phyloP scores from a whole-genome alignment of 2,329 filamentous ascomycete species.

The Claviceps sp. region DNA sequence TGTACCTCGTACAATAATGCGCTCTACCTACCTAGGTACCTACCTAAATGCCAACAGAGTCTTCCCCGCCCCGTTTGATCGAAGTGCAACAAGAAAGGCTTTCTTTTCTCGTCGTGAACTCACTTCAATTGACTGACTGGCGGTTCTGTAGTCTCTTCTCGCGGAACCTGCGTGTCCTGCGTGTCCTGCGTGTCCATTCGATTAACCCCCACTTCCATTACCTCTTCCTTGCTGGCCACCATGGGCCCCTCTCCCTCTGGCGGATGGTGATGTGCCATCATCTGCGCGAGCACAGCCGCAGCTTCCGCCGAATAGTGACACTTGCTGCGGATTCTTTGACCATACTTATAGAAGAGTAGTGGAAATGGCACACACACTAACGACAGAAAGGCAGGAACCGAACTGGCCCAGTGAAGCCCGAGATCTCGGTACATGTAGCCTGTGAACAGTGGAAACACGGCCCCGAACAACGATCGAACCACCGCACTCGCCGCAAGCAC shows the following conservation, averaged over 20 bases:
- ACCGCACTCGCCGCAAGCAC: conserved; percentile 62
- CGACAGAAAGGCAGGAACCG: conserved; percentile 61
- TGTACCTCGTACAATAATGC: no score
- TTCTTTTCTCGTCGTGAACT: no score
- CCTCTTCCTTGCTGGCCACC: conserved; percentile 12
- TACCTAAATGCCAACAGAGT: no score
- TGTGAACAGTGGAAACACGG: conserved; percentile 62
- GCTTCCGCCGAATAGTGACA: conserved; percentile 61
- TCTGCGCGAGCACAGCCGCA: conserved; percentile 41
- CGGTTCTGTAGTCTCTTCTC: no score
- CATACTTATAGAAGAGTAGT: conserved; percentile 65
- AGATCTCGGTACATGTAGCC: conserved; percentile 42
- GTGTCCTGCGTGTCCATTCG: neutral
- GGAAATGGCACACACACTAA: conserved; percentile 61
- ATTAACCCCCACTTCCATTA: conserved; percentile 11
- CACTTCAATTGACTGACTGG: no score
- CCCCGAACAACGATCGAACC: conserved; percentile 57
- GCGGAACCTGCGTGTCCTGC: no score
- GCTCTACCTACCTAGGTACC: no score
- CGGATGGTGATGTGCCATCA: conserved; percentile 20
- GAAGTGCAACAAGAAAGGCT: no score
- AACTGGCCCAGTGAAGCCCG: conserved; percentile 65
- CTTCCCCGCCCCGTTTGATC: no score
- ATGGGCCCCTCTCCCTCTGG: conserved; percentile 13
- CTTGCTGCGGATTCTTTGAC: conserved; percentile 43